A percentile compares a stretch with the other conserved stretches of the same genome.
These are phyloP conservation scores for Microsporum canis DNA, from an alignment of 2,329 filamentous ascomycete genomes.

Conservation along the genomic window DNA sequence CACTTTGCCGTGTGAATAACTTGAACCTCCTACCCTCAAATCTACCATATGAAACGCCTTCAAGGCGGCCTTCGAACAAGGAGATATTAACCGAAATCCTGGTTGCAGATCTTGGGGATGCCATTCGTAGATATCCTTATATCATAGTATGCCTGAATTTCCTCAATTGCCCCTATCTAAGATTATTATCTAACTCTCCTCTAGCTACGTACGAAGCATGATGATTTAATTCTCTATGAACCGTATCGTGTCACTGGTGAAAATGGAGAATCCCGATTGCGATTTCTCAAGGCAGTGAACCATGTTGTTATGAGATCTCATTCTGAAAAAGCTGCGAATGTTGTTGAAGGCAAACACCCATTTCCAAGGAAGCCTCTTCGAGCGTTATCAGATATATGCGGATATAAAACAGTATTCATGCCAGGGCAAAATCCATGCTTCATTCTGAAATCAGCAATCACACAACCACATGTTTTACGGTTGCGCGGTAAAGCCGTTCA, in stretches of 20 bases:
- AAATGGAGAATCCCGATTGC: constrained; percentile 36
- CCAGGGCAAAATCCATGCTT: constrained; percentile 71
- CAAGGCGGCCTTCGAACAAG: constrained; percentile 58
- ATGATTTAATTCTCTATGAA: constrained; percentile 80
- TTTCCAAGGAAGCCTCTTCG: constrained; percentile 37
- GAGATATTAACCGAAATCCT: constrained; percentile 69
- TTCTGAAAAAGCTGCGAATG: neutral
- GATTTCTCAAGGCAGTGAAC: constrained; percentile 67
- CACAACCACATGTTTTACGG: constrained; percentile 60
- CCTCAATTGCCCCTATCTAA: neutral
- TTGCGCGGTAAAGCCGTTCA: constrained; percentile 58
- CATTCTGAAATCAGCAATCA: constrained; percentile 70
- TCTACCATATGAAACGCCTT: constrained; percentile 58
- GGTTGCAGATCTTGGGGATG: constrained; percentile 74
- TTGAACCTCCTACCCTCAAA: constrained; percentile 67
- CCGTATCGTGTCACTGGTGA: constrained; percentile 47
- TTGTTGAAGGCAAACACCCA: too few species aligned
- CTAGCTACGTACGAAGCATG: constrained; percentile 62
- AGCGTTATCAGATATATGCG: constrained; percentile 45
- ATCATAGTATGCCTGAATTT: constrained; percentile 54
- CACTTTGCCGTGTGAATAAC: constrained; percentile 64
- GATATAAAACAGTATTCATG: constrained; percentile 72
- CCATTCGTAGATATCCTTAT: constrained; percentile 58
- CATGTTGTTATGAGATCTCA: constrained; percentile 29
- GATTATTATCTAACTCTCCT: neutral